These are phyloP conservation scores for Penicillium sp. DNA, from an alignment of 2,329 filamentous ascomycete species.

Conservation along the genomic window DNA sequence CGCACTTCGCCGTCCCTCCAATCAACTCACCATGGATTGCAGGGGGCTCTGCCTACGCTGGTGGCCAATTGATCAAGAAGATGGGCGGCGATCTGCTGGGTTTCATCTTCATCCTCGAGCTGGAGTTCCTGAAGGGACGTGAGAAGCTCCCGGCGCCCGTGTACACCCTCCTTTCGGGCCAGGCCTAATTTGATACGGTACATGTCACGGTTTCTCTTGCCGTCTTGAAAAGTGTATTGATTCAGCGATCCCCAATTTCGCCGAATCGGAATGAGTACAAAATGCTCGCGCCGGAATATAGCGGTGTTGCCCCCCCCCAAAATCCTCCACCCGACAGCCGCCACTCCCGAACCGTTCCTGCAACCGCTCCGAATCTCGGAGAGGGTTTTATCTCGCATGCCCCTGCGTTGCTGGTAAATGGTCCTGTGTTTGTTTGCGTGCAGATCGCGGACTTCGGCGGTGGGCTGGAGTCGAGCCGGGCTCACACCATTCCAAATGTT, in stretches of 20 bases:
- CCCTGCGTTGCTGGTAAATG: neutral
- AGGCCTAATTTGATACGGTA: slow-evolving; percentile 40
- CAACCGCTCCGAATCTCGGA: slow-evolving; percentile 1
- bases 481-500: slow-evolving; percentile 4
- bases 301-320: slow-evolving; percentile 5
- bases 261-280: slow-evolving; percentile 9
- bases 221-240: slow-evolving; percentile 10
- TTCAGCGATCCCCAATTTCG: slow-evolving; percentile 11
- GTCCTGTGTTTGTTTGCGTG: slow-evolving; percentile 6
- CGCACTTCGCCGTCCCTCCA: too few species aligned
- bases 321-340: slow-evolving; percentile 6
- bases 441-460: slow-evolving; percentile 2
- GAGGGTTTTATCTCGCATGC: too few species aligned
- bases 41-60: slow-evolving; percentile 90
- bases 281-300: slow-evolving; percentile 4
- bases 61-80: slow-evolving; percentile 79
- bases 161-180: slow-evolving; percentile 73
- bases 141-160: slow-evolving; percentile 83
- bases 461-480: slow-evolving; percentile 14
- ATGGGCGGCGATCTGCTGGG: slow-evolving; percentile 82
- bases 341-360: slow-evolving; percentile 4
- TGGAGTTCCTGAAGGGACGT: slow-evolving; percentile 87
- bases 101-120: slow-evolving; percentile 93
- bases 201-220: neutral
- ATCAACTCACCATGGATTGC: neutral